Conservation (phyloP, 2,329 filamentous ascomycete genomes). For the Gnomoniopsis smithogilvyi region DNA sequence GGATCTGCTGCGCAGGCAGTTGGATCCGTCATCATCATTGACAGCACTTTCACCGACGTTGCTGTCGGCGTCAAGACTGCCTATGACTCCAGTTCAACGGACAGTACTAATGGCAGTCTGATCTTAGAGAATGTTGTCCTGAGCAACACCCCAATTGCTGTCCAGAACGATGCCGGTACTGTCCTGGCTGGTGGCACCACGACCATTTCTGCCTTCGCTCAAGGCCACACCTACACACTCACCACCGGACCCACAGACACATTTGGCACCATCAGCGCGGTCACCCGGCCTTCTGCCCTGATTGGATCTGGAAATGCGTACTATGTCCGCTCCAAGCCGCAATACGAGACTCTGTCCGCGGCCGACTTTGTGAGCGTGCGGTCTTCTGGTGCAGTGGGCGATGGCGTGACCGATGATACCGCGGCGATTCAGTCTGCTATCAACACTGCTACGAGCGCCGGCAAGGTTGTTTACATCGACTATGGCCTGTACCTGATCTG, state of each 20-base stretch:
- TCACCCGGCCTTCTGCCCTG: conserved; percentile 50
- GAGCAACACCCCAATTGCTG: conserved; percentile 35
- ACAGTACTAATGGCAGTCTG: conserved; percentile 49
- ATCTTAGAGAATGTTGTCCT: conserved; percentile 51
- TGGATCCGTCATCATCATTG: conserved; percentile 68
- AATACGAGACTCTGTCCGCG: conserved; percentile 58
- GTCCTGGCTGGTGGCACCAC: conserved; percentile 56
- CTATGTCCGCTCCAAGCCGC: conserved; percentile 67
- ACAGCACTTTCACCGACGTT: conserved; percentile 65
- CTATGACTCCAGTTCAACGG: conserved; percentile 38
- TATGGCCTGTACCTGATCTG: conserved; percentile 53
- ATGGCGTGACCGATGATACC: conserved; percentile 59
- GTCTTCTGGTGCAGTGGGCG: conserved; percentile 35
- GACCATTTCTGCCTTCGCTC: conserved; percentile 59
- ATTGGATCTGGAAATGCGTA: conserved; percentile 44
- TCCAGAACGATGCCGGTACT: conserved; percentile 34
- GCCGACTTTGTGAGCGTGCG: conserved; percentile 54
- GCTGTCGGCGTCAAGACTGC: conserved; percentile 63
- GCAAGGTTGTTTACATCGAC: conserved; percentile 54
- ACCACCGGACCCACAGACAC: conserved; percentile 36
- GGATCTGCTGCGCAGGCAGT: conserved; percentile 51
- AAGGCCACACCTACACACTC: conserved; percentile 62
- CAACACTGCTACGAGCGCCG: conserved; percentile 41
- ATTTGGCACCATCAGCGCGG: conserved; percentile 43
- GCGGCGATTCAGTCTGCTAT: conserved; percentile 56